Conservation (phyloP, 1,284 basidiomycete genomes). For the Irpex sp. region DNA sequence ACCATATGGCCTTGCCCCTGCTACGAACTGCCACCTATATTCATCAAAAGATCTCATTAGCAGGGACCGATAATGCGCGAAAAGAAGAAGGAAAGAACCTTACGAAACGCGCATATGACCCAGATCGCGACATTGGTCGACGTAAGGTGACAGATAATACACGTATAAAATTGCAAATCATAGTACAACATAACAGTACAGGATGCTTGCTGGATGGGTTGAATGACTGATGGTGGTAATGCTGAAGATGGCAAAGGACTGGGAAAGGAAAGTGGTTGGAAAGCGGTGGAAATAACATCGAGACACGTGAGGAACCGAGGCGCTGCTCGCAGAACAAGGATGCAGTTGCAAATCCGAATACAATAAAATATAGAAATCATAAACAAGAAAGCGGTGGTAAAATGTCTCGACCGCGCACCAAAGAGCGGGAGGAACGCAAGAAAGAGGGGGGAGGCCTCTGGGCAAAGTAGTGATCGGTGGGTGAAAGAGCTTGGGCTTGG, state of each 20-base stretch:
- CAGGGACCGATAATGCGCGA: neutral
- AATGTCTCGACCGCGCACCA: neutral
- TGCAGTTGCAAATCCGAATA: neutral
- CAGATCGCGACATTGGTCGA: neutral
- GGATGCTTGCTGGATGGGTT: too few relatives aligned
- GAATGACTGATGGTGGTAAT: too few relatives aligned
- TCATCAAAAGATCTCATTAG: neutral
- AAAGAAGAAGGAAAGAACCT: neutral
- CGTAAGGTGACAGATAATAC: neutral
- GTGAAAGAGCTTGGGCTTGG: too few relatives aligned
- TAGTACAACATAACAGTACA: neutral
- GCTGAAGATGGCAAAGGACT: neutral
- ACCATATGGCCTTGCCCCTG: neutral
- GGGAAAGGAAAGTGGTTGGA: neutral
- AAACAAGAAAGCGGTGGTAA: neutral
- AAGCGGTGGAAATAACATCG: neutral
- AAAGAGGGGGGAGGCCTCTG: neutral
- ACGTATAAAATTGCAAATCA: neutral
- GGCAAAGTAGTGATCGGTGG: too few relatives aligned
- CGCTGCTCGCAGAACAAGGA: neutral
- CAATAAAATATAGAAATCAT: neutral
- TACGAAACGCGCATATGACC: neutral
- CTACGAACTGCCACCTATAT: neutral
- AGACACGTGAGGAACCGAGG: neutral
- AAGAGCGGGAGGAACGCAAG: neutral